phyloP scores from a whole-genome alignment of 1,284 basidiomycete species.

The Malassezia equina region DNA sequence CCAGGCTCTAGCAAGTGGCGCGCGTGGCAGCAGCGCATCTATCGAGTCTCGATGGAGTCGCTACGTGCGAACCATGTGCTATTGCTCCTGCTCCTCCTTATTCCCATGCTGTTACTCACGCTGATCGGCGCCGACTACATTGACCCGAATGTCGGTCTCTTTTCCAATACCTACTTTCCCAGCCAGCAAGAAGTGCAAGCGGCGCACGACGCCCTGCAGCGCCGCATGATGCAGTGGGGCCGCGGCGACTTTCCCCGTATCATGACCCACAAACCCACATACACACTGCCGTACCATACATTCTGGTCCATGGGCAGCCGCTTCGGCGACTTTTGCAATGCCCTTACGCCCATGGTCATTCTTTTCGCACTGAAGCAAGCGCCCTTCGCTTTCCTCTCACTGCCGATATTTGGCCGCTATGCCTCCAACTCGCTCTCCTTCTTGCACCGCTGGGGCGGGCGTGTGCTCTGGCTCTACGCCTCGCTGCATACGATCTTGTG shows the following conservation, averaged over 20 bases:
- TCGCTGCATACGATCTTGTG: constrained; percentile 63
- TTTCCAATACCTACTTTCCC: constrained; percentile 31
- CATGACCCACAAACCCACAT: constrained; percentile 49
- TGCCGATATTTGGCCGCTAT: constrained; percentile 60
- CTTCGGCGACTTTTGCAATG: constrained; percentile 66
- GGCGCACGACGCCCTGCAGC: not conserved
- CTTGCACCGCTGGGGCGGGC: constrained; percentile 63
- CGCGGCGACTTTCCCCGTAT: constrained; percentile 29
- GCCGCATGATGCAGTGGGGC: constrained; percentile 30
- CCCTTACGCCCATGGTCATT: constrained; percentile 65
- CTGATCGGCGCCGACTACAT: constrained; percentile 67
- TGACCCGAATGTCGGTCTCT: constrained; percentile 52
- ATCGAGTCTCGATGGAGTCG: constrained; percentile 22
- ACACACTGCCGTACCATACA: constrained; percentile 60
- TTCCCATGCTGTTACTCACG: constrained; percentile 34
- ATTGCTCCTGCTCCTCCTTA: constrained; percentile 30
- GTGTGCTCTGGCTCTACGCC: constrained; percentile 64
- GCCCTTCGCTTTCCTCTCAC: constrained; percentile 69
- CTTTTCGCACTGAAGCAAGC: constrained; percentile 69
- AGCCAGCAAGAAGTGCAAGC: constrained; percentile 13
- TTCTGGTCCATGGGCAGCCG: constrained; percentile 69
- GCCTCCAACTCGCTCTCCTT: constrained; percentile 67
- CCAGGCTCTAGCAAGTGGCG: not conserved
- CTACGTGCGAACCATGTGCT: constrained; percentile 28
- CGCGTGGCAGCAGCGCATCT: not conserved